Conservation (phyloP, 2,329 filamentous ascomycete species). For the Xylariomycetidae sp. region DNA sequence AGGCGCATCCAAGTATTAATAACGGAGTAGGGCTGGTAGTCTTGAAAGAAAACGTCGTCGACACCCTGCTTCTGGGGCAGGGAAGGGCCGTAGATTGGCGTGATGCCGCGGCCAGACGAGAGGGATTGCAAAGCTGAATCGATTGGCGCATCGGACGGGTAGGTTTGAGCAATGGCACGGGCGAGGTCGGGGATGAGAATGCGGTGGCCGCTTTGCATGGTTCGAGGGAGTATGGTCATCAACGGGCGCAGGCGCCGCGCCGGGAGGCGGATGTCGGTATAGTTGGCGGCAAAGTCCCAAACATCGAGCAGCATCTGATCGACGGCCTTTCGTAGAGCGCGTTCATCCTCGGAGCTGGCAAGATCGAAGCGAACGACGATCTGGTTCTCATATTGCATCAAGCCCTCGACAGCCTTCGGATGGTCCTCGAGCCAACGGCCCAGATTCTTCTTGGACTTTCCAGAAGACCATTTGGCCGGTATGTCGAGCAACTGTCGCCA, state of each 20-base stretch:
- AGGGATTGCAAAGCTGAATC: slow-evolving; percentile 11
- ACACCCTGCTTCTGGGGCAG: slow-evolving; percentile 15
- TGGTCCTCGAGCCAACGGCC: slow-evolving; percentile 20
- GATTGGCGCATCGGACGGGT: slow-evolving; percentile 43
- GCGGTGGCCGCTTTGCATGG: slow-evolving; percentile 64
- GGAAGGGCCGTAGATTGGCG: slow-evolving; percentile 21
- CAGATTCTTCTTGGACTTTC: slow-evolving; percentile 13
- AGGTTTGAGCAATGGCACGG: slow-evolving; percentile 69
- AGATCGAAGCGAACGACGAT: slow-evolving; percentile 88
- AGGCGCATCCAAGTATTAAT: slow-evolving; percentile 89
- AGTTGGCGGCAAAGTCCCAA: slow-evolving; percentile 77
- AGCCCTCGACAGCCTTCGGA: slow-evolving; percentile 24
- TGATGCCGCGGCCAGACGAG: slow-evolving; percentile 21
- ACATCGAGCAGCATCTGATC: slow-evolving; percentile 72
- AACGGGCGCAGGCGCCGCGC: slow-evolving; percentile 73
- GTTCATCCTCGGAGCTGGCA: slow-evolving; percentile 34
- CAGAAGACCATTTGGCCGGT: slow-evolving; percentile 13
- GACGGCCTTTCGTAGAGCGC: slow-evolving; percentile 21
- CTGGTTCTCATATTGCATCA: slow-evolving; percentile 63
- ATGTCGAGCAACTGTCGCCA: slow-evolving; percentile 18
- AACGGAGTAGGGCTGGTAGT: slow-evolving; percentile 82
- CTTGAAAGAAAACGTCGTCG: slow-evolving; percentile 82
- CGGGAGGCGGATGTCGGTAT: slow-evolving; percentile 77
- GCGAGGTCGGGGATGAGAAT: slow-evolving; percentile 77
- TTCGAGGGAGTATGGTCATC: slow-evolving; percentile 68